These are phyloP conservation scores for Vicia faba DNA, from an alignment of 306 rosid genomes.

Conservation along the genomic window DNA sequence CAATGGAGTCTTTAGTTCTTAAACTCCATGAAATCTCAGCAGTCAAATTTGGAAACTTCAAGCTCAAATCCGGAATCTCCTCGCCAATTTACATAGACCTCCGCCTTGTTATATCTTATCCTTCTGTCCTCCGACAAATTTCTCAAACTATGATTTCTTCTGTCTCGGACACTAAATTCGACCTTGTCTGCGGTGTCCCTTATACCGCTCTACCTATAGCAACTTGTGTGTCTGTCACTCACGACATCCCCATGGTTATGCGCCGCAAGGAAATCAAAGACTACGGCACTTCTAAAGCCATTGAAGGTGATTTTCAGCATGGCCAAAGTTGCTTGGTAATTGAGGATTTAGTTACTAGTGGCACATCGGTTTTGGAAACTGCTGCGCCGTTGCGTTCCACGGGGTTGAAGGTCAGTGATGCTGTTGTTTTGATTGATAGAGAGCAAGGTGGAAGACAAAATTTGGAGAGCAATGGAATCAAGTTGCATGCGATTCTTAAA, in stretches of 20 bases:
- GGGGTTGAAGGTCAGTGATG: constrained; percentile 73
- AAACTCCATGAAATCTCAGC: constrained; percentile 91
- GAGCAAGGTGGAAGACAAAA: constrained; percentile 93
- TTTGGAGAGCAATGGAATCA: constrained; percentile 72
- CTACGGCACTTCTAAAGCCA: constrained; percentile 81
- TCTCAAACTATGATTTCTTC: constrained; percentile 74
- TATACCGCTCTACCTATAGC: constrained; percentile 92
- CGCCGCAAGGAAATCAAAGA: constrained; percentile 92
- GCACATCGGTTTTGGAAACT: constrained; percentile 80
- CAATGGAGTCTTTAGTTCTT: constrained; percentile 75
- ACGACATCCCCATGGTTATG: constrained; percentile 80
- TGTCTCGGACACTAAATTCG: constrained; percentile 57
- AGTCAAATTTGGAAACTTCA: constrained; percentile 87
- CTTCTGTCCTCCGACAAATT: constrained; percentile 66
- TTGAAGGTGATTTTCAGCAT: constrained; percentile 61
- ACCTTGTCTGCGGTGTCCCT: constrained; percentile 88
- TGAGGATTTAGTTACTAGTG: constrained; percentile 90
- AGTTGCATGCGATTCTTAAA: constrained; percentile 62
- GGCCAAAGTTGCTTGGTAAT: constrained; percentile 71
- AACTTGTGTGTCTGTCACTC: constrained; percentile 60
- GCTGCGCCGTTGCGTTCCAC: constrained; percentile 75
- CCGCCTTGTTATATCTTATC: constrained; percentile 78
- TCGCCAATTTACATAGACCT: constrained; percentile 92
- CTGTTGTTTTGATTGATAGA: constrained; percentile 80
- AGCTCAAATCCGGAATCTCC: constrained; percentile 84